A percentile compares a stretch with the other conserved stretches of the same genome.
Evolutionary conservation across 1,284 basidiomycete genomes (phyloP).

Genomic region (Trametes sp.): DNA sequence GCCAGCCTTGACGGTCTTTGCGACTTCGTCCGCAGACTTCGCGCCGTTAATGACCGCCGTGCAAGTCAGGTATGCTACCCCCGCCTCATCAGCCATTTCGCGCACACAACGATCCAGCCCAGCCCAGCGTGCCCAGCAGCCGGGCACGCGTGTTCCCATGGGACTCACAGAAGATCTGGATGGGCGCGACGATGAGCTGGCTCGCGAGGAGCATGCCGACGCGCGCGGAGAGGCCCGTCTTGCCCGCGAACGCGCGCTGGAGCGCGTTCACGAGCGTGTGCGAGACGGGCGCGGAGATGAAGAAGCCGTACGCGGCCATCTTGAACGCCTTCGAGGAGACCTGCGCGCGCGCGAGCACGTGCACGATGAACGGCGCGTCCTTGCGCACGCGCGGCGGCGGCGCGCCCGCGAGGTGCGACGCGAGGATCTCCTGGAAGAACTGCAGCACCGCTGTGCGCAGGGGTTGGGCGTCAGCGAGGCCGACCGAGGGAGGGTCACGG

Average conservation of each 20-base stretch:
- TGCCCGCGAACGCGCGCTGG: slow-evolving; percentile 81
- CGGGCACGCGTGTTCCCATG: slow-evolving; percentile 25
- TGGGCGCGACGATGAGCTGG: slow-evolving; percentile 81
- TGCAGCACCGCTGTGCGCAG: slow-evolving; percentile 62
- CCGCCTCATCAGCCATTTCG: background rate
- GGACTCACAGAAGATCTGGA: slow-evolving; percentile 77
- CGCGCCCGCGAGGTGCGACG: slow-evolving; percentile 70
- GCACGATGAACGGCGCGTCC: slow-evolving; percentile 59
- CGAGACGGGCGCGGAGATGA: slow-evolving; percentile 84
- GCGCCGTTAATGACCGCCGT: slow-evolving; percentile 91
- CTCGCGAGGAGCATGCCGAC: slow-evolving; percentile 80
- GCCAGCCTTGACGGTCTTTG: slow-evolving; percentile 75
- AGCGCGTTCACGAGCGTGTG: slow-evolving; percentile 78
- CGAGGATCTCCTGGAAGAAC: slow-evolving; percentile 85
- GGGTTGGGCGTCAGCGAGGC: slow-evolving; percentile 7
- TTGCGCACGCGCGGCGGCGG: slow-evolving; percentile 59
- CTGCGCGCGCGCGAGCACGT: slow-evolving; percentile 62
- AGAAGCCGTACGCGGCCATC: slow-evolving; percentile 86
- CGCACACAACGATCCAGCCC: background rate
- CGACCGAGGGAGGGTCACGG: no score
- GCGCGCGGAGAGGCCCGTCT: slow-evolving; percentile 71
- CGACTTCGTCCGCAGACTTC: slow-evolving; percentile 68
- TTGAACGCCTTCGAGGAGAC: slow-evolving; percentile 75
- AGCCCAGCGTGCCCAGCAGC: background rate
- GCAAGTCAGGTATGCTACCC: slow-evolving; percentile 66